Conservation (phyloP, 1,284 basidiomycete species). For the Exobasidium rhododendri region DNA sequence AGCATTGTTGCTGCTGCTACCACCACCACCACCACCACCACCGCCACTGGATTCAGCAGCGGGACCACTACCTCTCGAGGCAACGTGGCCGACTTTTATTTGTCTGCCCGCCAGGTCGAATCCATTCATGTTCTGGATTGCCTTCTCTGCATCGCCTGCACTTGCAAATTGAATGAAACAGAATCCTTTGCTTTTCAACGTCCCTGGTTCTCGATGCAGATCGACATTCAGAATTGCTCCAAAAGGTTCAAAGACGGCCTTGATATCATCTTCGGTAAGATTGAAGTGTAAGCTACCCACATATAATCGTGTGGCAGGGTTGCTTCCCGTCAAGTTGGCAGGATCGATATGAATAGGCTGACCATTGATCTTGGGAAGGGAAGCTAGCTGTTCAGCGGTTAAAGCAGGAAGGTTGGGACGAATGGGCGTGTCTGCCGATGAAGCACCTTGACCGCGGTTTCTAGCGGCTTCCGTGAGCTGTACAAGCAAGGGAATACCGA, state of each 20-base stretch:
- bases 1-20: background rate
- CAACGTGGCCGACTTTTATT: slow-evolving; percentile 49
- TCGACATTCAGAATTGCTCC: slow-evolving; percentile 97
- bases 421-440: slow-evolving; percentile 10
- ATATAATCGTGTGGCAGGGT: slow-evolving; percentile 72
- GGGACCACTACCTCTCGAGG: slow-evolving; percentile 29
- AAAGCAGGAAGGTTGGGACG: slow-evolving; percentile 22
- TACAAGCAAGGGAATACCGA: slow-evolving; percentile 95
- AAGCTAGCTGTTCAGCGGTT: slow-evolving; percentile 11
- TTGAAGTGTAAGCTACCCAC: slow-evolving; percentile 95
- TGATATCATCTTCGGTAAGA: slow-evolving; percentile 90
- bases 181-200: slow-evolving; percentile 93
- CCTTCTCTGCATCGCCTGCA: slow-evolving; percentile 87
- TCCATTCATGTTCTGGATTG: slow-evolving; percentile 94
- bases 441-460: slow-evolving; percentile 61
- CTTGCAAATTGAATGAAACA: slow-evolving; percentile 85
- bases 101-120: slow-evolving; percentile 92
- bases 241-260: slow-evolving; percentile 97
- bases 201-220: slow-evolving; percentile 83
- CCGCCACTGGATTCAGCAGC: background rate
- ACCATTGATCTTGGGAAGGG: slow-evolving; percentile 12
- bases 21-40: slow-evolving; percentile 3
- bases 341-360: slow-evolving; percentile 11
- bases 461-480: slow-evolving; percentile 94
- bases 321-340: slow-evolving; percentile 30